A percentile compares a stretch with the other conserved stretches of the same genome.
Conservation (phyloP, 495 filamentous ascomycete species). For the Neurospora sp. region DNA sequence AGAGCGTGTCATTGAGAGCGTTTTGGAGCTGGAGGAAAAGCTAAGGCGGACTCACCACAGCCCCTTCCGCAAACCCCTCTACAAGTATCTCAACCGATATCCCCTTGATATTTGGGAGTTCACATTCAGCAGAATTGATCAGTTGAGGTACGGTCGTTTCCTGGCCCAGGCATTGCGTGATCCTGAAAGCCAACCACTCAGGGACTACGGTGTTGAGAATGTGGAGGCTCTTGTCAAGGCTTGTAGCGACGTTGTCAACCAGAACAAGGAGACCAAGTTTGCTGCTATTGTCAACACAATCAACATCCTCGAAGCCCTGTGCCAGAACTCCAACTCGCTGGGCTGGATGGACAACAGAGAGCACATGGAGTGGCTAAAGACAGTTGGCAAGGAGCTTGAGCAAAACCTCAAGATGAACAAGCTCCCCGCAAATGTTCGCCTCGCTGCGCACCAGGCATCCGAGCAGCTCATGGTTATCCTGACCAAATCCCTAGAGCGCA, state of each 20-base stretch:
- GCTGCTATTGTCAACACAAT: conserved; percentile 79
- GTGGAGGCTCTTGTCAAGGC: conserved; percentile 56
- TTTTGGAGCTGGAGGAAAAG: conserved; percentile 76
- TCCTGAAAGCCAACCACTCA: conserved; percentile 59
- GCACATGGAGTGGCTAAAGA: conserved; percentile 53
- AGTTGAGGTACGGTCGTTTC: conserved; percentile 85
- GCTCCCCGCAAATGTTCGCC: conserved; percentile 58
- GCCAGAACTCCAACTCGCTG: conserved; percentile 44
- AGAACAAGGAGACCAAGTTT: conserved; percentile 51
- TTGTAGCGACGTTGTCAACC: conserved; percentile 47
- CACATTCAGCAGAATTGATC: conserved; percentile 61
- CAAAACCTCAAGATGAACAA: conserved; percentile 55
- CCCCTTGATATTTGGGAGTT: conserved; percentile 77
- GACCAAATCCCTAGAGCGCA: conserved; percentile 62
- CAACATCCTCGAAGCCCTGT: conserved; percentile 69
- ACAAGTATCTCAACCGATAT: conserved; percentile 89
- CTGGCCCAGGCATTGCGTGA: conserved; percentile 82
- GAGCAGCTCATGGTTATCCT: conserved; percentile 85
- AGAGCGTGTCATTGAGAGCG: conserved; percentile 74
- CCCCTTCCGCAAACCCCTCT: conserved; percentile 84
- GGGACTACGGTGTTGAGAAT: conserved; percentile 63
- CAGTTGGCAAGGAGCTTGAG: conserved; percentile 72
- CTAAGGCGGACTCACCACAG: conserved; percentile 84
- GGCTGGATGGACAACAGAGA: conserved; percentile 72
- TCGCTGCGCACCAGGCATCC: conserved; percentile 80